Percentiles rank a stretch among this genome's conserved stretches.
These are phyloP conservation scores for Erigeron canadensis DNA, from an alignment of 129 eudicot genomes.

Conservation along the genomic window DNA sequence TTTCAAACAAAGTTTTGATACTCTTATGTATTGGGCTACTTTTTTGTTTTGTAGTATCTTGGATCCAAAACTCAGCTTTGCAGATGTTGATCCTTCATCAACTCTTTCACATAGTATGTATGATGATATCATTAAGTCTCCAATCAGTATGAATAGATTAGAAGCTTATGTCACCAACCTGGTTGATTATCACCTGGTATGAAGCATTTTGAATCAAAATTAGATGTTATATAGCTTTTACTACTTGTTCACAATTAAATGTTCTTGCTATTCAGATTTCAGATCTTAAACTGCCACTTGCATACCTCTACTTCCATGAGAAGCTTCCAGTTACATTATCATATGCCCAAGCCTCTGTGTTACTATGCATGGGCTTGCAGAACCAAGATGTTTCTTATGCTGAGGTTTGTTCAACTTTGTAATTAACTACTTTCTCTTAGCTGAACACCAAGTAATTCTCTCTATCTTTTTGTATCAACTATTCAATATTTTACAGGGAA, in stretches of 20 bases:
- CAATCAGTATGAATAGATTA: constrained; percentile 55
- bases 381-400: constrained; percentile 61
- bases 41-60: constrained; percentile 52
- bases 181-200: constrained; percentile 61
- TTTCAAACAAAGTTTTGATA: background rate
- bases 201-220: background rate
- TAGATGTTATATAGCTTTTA: background rate
- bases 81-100: constrained; percentile 51
- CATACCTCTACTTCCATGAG: constrained; percentile 64
- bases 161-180: constrained; percentile 69
- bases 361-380: constrained; percentile 91
- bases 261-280: constrained; percentile 47
- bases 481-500: constrained; percentile 41
- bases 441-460: background rate
- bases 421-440: constrained; percentile 2
- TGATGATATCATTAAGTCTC: constrained; percentile 42
- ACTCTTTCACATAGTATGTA: constrained; percentile 44
- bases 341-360: constrained; percentile 73
- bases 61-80: constrained; percentile 78
- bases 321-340: constrained; percentile 78
- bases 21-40: constrained; percentile 11
- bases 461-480: background rate
- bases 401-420: constrained; percentile 47
- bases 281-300: constrained; percentile 55
- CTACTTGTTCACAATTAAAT: background rate